phyloP scores from a whole-genome alignment of 345 rosid genomes.

The Gossypium raimondii region DNA sequence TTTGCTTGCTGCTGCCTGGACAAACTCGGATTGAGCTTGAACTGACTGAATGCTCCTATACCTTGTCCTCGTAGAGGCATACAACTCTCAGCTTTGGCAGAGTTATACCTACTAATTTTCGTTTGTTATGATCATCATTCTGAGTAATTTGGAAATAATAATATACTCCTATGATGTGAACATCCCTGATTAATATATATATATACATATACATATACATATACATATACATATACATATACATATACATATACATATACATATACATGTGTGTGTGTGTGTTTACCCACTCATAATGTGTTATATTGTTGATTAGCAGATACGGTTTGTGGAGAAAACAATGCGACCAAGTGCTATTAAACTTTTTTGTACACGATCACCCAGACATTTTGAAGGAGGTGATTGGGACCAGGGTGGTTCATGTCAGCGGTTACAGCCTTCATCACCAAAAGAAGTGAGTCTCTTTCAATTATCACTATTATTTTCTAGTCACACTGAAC shows the following conservation, averaged over 20 bases:
- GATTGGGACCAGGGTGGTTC: slow-evolving; percentile 98
- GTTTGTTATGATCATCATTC: neutral
- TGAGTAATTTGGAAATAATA: neutral
- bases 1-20: neutral
- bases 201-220: no score
- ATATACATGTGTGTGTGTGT: neutral
- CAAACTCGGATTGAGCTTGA: neutral
- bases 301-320: slow-evolving; percentile 26
- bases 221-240: no score
- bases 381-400: slow-evolving; percentile 98
- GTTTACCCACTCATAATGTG: neutral
- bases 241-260: no score
- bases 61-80: neutral
- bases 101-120: neutral
- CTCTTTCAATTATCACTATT: neutral
- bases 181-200: neutral
- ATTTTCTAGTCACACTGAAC: neutral
- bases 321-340: slow-evolving; percentile 39
- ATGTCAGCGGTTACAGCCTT: slow-evolving; percentile 54
- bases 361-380: slow-evolving; percentile 77
- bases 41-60: neutral
- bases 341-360: slow-evolving; percentile 40
- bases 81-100: neutral
- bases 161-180: neutral
- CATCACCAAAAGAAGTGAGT: slow-evolving; percentile 55